phyloP scores from a whole-genome alignment of 495 filamentous ascomycete genomes.

The Xylaria venustula region DNA sequence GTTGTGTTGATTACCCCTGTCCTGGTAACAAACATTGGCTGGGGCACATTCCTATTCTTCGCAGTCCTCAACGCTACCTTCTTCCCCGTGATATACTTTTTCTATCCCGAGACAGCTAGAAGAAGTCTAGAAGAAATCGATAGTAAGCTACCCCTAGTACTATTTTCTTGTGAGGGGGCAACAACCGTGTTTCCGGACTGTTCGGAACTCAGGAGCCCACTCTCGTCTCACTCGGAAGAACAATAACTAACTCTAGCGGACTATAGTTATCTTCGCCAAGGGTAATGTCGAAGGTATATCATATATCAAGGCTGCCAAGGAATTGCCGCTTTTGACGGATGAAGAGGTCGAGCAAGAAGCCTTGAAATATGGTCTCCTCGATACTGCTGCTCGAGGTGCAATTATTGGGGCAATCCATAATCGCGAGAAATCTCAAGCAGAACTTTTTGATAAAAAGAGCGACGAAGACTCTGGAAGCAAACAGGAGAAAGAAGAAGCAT shows the following conservation, averaged over 20 bases:
- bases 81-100: slow-evolving; percentile 72
- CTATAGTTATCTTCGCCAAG: slow-evolving; percentile 59
- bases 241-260: too few species aligned
- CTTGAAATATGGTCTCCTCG: slow-evolving; percentile 58
- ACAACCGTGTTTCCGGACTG: too few species aligned
- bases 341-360: slow-evolving; percentile 65
- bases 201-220: too few species aligned
- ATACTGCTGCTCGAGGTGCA: slow-evolving; percentile 26
- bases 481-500: background rate
- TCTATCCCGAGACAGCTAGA: slow-evolving; percentile 70
- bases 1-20: slow-evolving; percentile 81
- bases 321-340: slow-evolving; percentile 65
- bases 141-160: too few species aligned
- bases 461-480: background rate
- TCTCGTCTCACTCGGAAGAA: too few species aligned
- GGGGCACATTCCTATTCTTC: slow-evolving; percentile 81
- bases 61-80: slow-evolving; percentile 67
- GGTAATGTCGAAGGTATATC: slow-evolving; percentile 71
- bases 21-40: slow-evolving; percentile 64
- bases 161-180: too few species aligned
- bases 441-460: slow-evolving; percentile 1
- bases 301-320: slow-evolving; percentile 67
- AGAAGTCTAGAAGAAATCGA: slow-evolving; percentile 79
- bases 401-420: background rate
- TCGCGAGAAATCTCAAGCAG: background rate